Conservation (phyloP, 768 basidiomycete species). For the Termitomyces sp. region DNA sequence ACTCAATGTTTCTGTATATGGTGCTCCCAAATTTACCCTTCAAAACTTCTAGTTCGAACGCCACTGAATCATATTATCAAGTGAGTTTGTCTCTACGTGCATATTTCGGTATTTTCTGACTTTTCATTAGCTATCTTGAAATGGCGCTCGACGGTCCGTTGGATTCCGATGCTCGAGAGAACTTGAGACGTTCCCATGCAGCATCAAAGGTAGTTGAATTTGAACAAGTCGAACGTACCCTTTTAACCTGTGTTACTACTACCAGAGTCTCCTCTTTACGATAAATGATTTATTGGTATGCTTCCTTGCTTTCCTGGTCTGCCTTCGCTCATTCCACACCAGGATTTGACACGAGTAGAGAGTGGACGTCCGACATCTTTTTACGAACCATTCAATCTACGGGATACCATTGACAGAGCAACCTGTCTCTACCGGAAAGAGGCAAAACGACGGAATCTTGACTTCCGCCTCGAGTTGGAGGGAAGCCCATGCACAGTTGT, state of each 20-base stretch:
- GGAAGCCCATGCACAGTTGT: constrained; percentile 55
- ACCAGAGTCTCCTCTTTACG: constrained; percentile 66
- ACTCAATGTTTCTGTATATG: background rate
- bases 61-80: constrained; percentile 84
- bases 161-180: constrained; percentile 68
- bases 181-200: constrained; percentile 64
- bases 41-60: constrained; percentile 60
- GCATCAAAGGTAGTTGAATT: constrained; percentile 57
- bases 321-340: background rate
- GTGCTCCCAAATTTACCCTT: too few species aligned
- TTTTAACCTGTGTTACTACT: background rate
- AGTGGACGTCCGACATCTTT: constrained; percentile 70
- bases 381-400: constrained; percentile 72
- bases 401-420: constrained; percentile 54
- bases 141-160: constrained; percentile 73
- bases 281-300: constrained; percentile 74
- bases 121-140: constrained; percentile 56
- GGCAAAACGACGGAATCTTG: constrained; percentile 53
- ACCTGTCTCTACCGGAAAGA: constrained; percentile 60
- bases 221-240: background rate
- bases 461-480: constrained; percentile 51
- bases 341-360: constrained; percentile 76
- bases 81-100: constrained; percentile 24
- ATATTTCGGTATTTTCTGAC: background rate
- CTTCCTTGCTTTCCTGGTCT: background rate